These are phyloP conservation scores for Boechera retrofracta DNA, from an alignment of 345 rosid genomes.

Conservation along the genomic window DNA sequence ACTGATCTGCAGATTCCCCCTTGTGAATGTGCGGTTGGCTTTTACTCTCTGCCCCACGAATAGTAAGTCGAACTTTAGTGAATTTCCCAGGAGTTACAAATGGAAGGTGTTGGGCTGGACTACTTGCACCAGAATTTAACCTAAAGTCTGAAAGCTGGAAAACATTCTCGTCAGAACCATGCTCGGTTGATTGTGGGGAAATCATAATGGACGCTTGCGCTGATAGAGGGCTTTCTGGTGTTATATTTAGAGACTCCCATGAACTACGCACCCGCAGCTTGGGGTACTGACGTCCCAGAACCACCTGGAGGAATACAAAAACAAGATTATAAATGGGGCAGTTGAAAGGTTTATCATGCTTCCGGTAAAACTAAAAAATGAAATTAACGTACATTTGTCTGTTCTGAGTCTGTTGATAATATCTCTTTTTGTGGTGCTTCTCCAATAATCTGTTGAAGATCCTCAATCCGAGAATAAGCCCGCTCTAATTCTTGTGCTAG, in stretches of 20 bases:
- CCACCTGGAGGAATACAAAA: slow-evolving; percentile 53
- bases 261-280: slow-evolving; percentile 68
- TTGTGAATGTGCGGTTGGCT: slow-evolving; percentile 31
- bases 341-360: slow-evolving; percentile 28
- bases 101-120: slow-evolving; percentile 47
- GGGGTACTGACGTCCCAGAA: slow-evolving; percentile 63
- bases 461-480: slow-evolving; percentile 68
- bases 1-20: slow-evolving; percentile 49
- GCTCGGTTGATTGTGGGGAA: slow-evolving; percentile 63
- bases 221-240: slow-evolving; percentile 50
- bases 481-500: slow-evolving; percentile 60
- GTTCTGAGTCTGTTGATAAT: slow-evolving; percentile 51
- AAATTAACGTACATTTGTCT: slow-evolving; percentile 27
- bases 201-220: slow-evolving; percentile 52
- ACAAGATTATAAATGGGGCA: slow-evolving; percentile 16
- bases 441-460: slow-evolving; percentile 52
- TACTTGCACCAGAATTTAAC: slow-evolving; percentile 47
- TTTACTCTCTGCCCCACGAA: slow-evolving; percentile 38
- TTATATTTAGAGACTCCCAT: slow-evolving; percentile 57
- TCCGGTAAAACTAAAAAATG: neutral
- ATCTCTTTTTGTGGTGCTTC: slow-evolving; percentile 41
- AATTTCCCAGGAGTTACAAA: slow-evolving; percentile 40
- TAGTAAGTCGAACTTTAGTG: slow-evolving; percentile 36
- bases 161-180: slow-evolving; percentile 62
- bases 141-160: slow-evolving; percentile 60